Evolutionary conservation across 2,329 filamentous ascomycete species (phyloP).

Genomic region (Aspergillus pseudoterreus): DNA sequence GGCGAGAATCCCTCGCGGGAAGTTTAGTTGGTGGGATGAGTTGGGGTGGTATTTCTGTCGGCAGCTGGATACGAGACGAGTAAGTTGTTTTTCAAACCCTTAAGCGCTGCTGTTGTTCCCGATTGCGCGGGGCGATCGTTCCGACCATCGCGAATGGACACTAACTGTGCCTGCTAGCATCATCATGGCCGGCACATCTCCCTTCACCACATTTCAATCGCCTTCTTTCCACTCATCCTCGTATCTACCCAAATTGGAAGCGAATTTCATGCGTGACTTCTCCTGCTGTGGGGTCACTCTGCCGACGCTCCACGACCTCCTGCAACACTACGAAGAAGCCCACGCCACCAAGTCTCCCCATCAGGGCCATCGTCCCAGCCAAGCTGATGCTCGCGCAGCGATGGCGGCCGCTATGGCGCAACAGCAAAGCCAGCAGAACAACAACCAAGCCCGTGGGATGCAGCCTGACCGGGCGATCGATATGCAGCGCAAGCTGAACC

Average conservation of each 20-base stretch:
- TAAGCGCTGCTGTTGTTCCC: not conserved
- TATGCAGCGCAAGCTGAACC: constrained; percentile 35
- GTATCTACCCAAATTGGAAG: constrained; percentile 92
- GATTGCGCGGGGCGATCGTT: no score
- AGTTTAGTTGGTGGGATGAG: constrained; percentile 77
- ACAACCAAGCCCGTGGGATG: constrained; percentile 32
- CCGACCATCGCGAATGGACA: not conserved
- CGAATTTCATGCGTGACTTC: constrained; percentile 97
- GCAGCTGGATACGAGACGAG: constrained; percentile 97
- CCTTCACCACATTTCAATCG: constrained; percentile 75
- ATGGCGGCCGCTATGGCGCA: constrained; percentile 47
- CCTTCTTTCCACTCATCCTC: constrained; percentile 95
- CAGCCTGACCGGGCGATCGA: constrained; percentile 33
- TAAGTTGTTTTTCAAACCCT: constrained; percentile 54
- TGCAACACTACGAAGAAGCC: constrained; percentile 94
- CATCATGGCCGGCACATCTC: constrained; percentile 94
- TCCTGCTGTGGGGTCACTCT: constrained; percentile 88
- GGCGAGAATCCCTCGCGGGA: constrained; percentile 58
- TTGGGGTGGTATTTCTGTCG: constrained; percentile 94
- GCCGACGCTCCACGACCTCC: constrained; percentile 85
- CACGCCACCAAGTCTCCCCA: constrained; percentile 69
- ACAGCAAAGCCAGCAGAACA: constrained; percentile 47
- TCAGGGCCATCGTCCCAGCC: constrained; percentile 46
- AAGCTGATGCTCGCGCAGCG: constrained; percentile 51
- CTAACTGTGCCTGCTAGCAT: constrained; percentile 52